Base-by-base conservation (phyloP, 768 basidiomycete species). In the Termitomyces sp. region DNA sequence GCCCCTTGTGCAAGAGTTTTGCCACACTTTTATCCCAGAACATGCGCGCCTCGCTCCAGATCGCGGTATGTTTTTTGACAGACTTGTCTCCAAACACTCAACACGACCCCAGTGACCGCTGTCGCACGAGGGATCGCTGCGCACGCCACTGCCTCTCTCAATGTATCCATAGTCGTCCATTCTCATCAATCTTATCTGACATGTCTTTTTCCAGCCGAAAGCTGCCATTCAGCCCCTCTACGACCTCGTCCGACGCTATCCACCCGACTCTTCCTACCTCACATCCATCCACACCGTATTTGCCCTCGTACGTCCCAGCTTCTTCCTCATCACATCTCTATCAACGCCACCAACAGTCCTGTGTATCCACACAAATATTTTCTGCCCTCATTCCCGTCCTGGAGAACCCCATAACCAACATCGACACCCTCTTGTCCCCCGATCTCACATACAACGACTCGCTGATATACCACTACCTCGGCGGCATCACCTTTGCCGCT, bases 391-490 rank as follows among this genome's bases (percentile, higher is more conserved):
- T 88, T 13, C 84, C 83, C 1, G 65, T 93, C 18, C 81, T 94
- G 12, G 50, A 66, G 12, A 66, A 74, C n/a, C 84, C 88, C 18
- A 87, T 93, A 61, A 83, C 83, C 13, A 76, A 81, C 44, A 79
- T 94, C 57, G 85, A 87, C 67, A 58, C 58, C 33, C 77, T 73
- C 2, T 61, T 68, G 0, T 68, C 81, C n/a, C 83, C 82, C 2
- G 88, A 92, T 59, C 73, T 95, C 54, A 72, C 69, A 33, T 93
- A 92, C 72, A 85, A 81, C 61, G 93, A 94, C 69, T 88, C 88
- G 64, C 77, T 96, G 24, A 72, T 81, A n/a, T 94, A 94, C 67
- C 90, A 94, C 74, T 93, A 94, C 69, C 74, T 83, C 2, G 92
- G 87, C 3, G 93, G 91, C 1, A 75, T 90, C n/a, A 80, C 80